Conservation (phyloP, 2,329 filamentous ascomycete species). For the Trichophyton schoenleinii region DNA sequence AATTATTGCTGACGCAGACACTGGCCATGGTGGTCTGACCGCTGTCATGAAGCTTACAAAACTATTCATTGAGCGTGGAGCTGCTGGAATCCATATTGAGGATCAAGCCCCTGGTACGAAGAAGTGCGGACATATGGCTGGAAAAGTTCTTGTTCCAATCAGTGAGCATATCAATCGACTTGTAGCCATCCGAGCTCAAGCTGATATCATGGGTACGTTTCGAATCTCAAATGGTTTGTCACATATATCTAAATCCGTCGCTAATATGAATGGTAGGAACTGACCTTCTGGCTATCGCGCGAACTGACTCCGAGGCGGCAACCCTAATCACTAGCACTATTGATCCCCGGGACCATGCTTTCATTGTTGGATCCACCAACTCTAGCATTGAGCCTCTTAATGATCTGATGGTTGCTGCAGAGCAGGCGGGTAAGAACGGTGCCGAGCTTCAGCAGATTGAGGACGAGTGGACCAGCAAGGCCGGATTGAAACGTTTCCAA, state of each 20-base stretch:
- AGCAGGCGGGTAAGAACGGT: constrained; percentile 68
- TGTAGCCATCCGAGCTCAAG: constrained; percentile 91
- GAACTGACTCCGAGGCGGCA: constrained; percentile 94
- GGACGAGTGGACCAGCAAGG: constrained; percentile 70
- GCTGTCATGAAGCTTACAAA: constrained; percentile 99
- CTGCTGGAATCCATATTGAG: constrained; percentile 96
- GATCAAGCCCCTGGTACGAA: constrained; percentile 97
- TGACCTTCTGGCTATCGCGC: constrained; percentile 80
- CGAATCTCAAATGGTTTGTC: not conserved
- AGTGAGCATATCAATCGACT: constrained; percentile 96
- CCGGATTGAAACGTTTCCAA: constrained; percentile 75
- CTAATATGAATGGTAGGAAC: constrained; percentile 40
- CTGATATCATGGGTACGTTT: constrained; percentile 81
- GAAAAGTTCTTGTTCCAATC: constrained; percentile 93
- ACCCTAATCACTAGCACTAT: constrained; percentile 96
- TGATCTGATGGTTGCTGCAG: constrained; percentile 81
- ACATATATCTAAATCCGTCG: no score
- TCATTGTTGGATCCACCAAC: constrained; percentile 85
- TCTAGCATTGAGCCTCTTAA: constrained; percentile 68
- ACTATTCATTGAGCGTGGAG: constrained; percentile 91
- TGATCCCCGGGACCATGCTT: constrained; percentile 86
- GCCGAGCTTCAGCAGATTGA: constrained; percentile 78
- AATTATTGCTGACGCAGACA: constrained; percentile 94
- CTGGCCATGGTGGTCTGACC: constrained; percentile 92
- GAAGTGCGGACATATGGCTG: constrained; percentile 99